These are phyloP conservation scores for Stenogyne calaminthoides DNA, from an alignment of 305 asterid species.

Conservation along the genomic window DNA sequence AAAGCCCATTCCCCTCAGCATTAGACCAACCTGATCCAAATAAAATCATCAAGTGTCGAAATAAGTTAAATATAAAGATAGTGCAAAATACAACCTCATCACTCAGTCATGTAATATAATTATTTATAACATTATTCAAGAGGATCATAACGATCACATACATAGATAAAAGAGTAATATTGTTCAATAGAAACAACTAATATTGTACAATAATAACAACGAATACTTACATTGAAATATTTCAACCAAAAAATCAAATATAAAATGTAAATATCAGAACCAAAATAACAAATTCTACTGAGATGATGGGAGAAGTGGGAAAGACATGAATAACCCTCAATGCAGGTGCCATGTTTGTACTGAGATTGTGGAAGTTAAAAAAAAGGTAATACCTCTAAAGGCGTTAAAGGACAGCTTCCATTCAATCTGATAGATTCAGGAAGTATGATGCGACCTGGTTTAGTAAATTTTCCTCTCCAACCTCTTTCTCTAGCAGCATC, in stretches of 20 bases:
- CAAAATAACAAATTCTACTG: background rate
- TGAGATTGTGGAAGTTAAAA: background rate
- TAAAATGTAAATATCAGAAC: background rate
- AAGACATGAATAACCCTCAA: background rate
- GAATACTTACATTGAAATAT: background rate
- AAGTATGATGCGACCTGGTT: slow-evolving; percentile 79
- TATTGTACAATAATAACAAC: too few species aligned
- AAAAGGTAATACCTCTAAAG: slow-evolving; percentile 72
- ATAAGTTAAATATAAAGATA: slow-evolving; percentile 7
- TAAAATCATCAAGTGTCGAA: slow-evolving; percentile 13
- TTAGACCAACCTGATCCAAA: slow-evolving; percentile 78
- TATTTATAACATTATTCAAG: background rate
- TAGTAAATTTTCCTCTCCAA: slow-evolving; percentile 97
- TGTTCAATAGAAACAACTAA: too few species aligned
- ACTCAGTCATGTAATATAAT: background rate
- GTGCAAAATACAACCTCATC: background rate
- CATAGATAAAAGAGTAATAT: background rate
- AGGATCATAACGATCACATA: background rate
- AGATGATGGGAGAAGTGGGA: background rate
- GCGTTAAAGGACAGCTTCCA: slow-evolving; percentile 95
- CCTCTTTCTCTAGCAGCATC: slow-evolving; percentile 99
- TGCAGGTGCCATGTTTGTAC: slow-evolving; percentile 7
- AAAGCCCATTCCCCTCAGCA: slow-evolving; percentile 99
- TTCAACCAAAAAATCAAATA: background rate
- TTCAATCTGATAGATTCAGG: slow-evolving; percentile 89